These are phyloP conservation scores for Lepiota venenata DNA, from an alignment of 768 basidiomycete genomes.

Conservation along the genomic window DNA sequence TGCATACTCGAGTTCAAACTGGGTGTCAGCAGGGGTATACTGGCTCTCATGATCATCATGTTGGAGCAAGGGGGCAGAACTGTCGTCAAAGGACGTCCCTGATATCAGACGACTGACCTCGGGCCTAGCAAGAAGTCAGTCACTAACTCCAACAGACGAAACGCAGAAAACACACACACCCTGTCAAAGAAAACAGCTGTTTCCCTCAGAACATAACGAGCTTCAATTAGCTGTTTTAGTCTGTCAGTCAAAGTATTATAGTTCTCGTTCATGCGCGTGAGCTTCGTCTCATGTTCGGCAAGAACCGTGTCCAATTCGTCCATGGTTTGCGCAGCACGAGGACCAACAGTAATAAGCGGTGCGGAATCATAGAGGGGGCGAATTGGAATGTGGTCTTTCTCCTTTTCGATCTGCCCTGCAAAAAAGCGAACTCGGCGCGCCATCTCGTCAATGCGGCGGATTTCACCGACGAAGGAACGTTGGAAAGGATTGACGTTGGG, in stretches of 20 bases:
- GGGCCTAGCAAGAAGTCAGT: slow-evolving; percentile 50
- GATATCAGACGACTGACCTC: slow-evolving; percentile 74
- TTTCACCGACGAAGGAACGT: slow-evolving; percentile 95
- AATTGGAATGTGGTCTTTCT: slow-evolving; percentile 78
- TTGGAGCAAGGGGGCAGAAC: slow-evolving; percentile 84
- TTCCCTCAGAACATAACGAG: slow-evolving; percentile 90
- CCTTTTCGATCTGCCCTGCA: slow-evolving; percentile 77
- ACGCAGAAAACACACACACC: slow-evolving; percentile 39
- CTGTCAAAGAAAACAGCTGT: slow-evolving; percentile 95
- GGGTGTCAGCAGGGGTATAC: slow-evolving; percentile 43
- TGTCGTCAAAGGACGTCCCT: slow-evolving; percentile 90
- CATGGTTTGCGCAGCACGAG: slow-evolving; percentile 87
- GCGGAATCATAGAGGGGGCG: slow-evolving; percentile 85
- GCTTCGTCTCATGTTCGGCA: slow-evolving; percentile 78
- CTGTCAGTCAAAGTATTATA: slow-evolving; percentile 88
- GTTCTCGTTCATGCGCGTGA: slow-evolving; percentile 88
- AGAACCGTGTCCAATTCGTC: slow-evolving; percentile 92
- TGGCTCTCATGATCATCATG: slow-evolving; percentile 83
- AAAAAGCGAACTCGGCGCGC: slow-evolving; percentile 93
- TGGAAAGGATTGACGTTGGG: slow-evolving; percentile 96
- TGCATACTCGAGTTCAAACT: slow-evolving; percentile 87
- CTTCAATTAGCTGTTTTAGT: slow-evolving; percentile 85
- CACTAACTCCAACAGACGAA: background rate
- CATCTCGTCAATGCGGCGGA: slow-evolving; percentile 95
- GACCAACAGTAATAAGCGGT: slow-evolving; percentile 85